Percentiles rank a stretch among this genome's conserved stretches.
Conservation (phyloP, 108 stramenopile species). For the Fragilaria crotonensis region DNA sequence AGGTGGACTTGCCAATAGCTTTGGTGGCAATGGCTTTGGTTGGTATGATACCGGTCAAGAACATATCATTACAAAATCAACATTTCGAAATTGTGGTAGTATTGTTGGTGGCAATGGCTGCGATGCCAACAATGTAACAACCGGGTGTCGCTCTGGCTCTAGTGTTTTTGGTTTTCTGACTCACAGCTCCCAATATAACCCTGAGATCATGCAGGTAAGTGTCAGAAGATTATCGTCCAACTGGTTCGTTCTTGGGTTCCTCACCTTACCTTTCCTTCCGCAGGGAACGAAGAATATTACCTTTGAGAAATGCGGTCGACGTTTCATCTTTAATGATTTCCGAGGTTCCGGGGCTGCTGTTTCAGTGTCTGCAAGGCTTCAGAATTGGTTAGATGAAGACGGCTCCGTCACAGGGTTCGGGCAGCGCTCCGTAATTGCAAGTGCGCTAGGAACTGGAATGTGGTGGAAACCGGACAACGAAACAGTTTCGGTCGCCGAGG, state of each 20-base stretch:
- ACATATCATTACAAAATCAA: slow-evolving; percentile 28
- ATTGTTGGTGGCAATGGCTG: slow-evolving; percentile 21
- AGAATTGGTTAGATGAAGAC: slow-evolving; percentile 33
- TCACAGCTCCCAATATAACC: slow-evolving; percentile 20
- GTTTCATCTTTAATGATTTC: slow-evolving; percentile 16
- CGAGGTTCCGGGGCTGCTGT: background rate
- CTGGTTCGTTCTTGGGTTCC: no score
- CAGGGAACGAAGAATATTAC: slow-evolving; percentile 21
- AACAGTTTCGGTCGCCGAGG: slow-evolving; percentile 22
- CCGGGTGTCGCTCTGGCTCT: slow-evolving; percentile 16
- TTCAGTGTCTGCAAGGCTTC: slow-evolving; percentile 14
- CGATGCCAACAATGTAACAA: slow-evolving; percentile 5
- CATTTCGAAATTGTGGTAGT: slow-evolving; percentile 32
- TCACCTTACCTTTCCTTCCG: no score
- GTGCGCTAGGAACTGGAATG: slow-evolving; percentile 15
- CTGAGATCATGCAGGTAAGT: slow-evolving; percentile 23
- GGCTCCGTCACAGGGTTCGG: slow-evolving; percentile 17
- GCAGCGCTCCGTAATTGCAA: slow-evolving; percentile 18
- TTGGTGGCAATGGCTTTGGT: slow-evolving; percentile 19
- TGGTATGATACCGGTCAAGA: slow-evolving; percentile 41
- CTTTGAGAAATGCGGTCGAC: slow-evolving; percentile 25
- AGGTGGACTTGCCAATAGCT: background rate
- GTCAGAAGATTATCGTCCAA: no score
- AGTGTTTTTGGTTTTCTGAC: slow-evolving; percentile 29
- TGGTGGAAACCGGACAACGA: slow-evolving; percentile 31